phyloP scores from a whole-genome alignment of 1,284 basidiomycete genomes.

The Ceratobasidium sp. region DNA sequence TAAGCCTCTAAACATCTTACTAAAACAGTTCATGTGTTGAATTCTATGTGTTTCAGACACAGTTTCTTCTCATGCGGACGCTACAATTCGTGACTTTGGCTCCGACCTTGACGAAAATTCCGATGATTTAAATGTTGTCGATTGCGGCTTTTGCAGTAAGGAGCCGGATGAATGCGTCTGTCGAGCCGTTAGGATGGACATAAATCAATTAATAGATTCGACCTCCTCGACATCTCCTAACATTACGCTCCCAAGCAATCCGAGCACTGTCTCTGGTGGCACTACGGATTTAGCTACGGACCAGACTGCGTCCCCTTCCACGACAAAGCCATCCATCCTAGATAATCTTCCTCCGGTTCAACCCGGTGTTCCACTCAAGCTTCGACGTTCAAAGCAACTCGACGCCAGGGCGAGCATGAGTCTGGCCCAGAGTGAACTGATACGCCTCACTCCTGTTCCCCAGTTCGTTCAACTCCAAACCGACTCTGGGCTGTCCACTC shows the following conservation, averaged over 20 bases:
- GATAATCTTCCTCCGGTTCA: conserved; percentile 82
- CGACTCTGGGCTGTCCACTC: neutral
- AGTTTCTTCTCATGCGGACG: neutral
- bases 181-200: conserved; percentile 64
- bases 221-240: conserved; percentile 46
- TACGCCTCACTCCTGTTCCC: conserved; percentile 30
- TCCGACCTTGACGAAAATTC: neutral
- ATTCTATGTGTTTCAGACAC: neutral
- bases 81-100: neutral
- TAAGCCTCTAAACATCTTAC: neutral
- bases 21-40: neutral
- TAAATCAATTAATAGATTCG: conserved; percentile 46
- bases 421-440: neutral
- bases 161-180: conserved; percentile 72
- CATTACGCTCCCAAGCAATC: conserved; percentile 30
- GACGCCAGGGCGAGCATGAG: conserved; percentile 39
- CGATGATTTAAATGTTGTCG: conserved; percentile 48
- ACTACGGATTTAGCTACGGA: conserved; percentile 16
- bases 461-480: conserved; percentile 17
- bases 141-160: conserved; percentile 76
- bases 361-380: conserved; percentile 67
- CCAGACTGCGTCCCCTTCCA: too few species aligned
- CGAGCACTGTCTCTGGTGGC: conserved; percentile 46
- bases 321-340: conserved; percentile 63
- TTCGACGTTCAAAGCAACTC: conserved; percentile 40